phyloP scores from a whole-genome alignment of 345 rosid genomes.

The Sisymbrium altissimum region DNA sequence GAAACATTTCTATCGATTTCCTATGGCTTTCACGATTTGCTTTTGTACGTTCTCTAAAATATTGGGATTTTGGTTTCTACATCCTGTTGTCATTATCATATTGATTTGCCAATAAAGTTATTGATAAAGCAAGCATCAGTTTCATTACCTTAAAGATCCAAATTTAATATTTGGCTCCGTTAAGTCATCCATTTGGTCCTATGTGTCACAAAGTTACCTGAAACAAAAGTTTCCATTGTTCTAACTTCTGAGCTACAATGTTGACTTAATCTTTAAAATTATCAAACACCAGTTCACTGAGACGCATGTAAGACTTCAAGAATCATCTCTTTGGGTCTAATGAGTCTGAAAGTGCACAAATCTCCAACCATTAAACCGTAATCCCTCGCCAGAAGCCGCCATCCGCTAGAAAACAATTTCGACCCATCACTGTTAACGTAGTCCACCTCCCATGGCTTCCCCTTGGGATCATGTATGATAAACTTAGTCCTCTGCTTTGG shows the following conservation, averaged over 20 bases:
- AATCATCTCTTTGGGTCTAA: neutral
- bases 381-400: neutral
- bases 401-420: neutral
- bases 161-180: neutral
- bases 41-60: neutral
- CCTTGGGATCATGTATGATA: conserved; percentile 8
- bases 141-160: conserved; percentile 16
- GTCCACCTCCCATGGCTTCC: neutral
- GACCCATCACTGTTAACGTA: neutral
- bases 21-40: conserved; percentile 15
- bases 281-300: neutral
- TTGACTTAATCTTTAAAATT: neutral
- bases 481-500: neutral
- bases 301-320: conserved; percentile 4
- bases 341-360: conserved; percentile 1
- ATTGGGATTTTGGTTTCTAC: conserved; percentile 15
- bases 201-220: neutral
- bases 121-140: conserved; percentile 15
- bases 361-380: conserved; percentile 12
- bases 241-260: neutral
- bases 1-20: neutral
- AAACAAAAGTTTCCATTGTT: neutral
- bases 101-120: conserved; percentile 14
- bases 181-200: neutral
- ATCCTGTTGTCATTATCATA: conserved; percentile 1